Conservation (phyloP, 1,139 yeast genomes). For the Saccharomyces hybrid region DNA sequence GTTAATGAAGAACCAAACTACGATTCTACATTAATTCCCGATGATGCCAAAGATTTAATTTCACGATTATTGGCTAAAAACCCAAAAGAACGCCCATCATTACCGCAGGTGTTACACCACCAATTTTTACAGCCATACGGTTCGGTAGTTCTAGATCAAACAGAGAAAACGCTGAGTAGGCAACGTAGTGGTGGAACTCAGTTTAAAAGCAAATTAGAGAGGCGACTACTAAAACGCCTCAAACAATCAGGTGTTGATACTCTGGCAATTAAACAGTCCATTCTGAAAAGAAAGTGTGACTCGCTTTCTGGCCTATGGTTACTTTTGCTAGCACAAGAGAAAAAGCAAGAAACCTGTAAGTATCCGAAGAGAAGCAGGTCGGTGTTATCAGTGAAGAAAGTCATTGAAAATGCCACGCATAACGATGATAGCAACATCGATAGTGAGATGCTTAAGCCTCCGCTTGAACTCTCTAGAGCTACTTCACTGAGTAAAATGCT, state of each 20-base stretch:
- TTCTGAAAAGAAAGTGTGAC: slow-evolving; percentile 59
- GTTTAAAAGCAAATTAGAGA: slow-evolving; percentile 57
- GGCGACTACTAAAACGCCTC: slow-evolving; percentile 54
- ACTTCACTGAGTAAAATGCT: slow-evolving; percentile 11
- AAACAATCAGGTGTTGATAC: slow-evolving; percentile 60
- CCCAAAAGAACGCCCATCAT: slow-evolving; percentile 56
- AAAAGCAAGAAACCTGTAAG: slow-evolving; percentile 38
- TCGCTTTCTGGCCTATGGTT: slow-evolving; percentile 82
- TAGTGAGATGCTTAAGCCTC: slow-evolving; percentile 6
- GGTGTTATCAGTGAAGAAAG: slow-evolving; percentile 35
- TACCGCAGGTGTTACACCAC: slow-evolving; percentile 52
- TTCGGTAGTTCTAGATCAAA: slow-evolving; percentile 35
- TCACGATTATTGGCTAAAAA: slow-evolving; percentile 54
- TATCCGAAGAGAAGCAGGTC: slow-evolving; percentile 44
- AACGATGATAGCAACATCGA: background rate
- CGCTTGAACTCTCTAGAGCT: slow-evolving; percentile 11
- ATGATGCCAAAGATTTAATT: slow-evolving; percentile 44
- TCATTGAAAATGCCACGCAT: slow-evolving; percentile 17
- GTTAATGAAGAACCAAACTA: slow-evolving; percentile 53
- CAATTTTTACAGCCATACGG: slow-evolving; percentile 53
- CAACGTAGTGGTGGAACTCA: slow-evolving; percentile 35
- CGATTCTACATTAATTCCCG: slow-evolving; percentile 36
- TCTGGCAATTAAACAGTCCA: slow-evolving; percentile 53
- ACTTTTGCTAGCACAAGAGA: slow-evolving; percentile 58
- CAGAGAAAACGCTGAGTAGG: slow-evolving; percentile 37